phyloP scores from a whole-genome alignment of 2,329 filamentous ascomycete genomes.

The Phialophora tarda region DNA sequence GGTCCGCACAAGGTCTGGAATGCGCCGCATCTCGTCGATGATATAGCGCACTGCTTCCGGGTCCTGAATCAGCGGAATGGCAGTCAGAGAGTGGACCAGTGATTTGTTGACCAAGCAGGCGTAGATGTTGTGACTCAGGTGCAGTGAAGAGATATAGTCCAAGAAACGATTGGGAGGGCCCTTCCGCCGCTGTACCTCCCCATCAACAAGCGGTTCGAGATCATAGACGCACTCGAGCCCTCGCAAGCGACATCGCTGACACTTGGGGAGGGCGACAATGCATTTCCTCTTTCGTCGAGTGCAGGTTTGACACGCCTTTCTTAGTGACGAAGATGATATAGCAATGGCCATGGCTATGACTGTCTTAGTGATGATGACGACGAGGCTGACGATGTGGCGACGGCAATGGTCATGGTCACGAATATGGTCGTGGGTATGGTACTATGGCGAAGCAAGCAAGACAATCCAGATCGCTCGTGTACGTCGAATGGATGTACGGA shows the following conservation, averaged over 20 bases:
- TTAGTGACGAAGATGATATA: not conserved
- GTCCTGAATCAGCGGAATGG: not conserved
- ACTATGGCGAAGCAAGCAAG: no score
- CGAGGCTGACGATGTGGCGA: no score
- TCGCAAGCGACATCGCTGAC: constrained; percentile 7
- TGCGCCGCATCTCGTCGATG: not conserved
- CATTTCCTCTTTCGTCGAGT: not conserved
- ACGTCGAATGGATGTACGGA: no score
- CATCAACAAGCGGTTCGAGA: constrained; percentile 11
- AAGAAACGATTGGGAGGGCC: not conserved
- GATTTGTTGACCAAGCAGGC: constrained; percentile 4
- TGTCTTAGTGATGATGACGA: no score
- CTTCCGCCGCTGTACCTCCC: not conserved
- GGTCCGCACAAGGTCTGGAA: not conserved
- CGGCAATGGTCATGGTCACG: no score
- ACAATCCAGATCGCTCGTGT: no score
- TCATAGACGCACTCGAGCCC: constrained; percentile 20
- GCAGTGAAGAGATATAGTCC: constrained; percentile 14
- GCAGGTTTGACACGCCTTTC: not conserved
- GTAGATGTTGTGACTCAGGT: constrained; percentile 12
- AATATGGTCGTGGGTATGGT: no score
- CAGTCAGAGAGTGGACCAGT: constrained; percentile 2
- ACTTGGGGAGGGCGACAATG: constrained; percentile 18
- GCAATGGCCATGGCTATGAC: not conserved
- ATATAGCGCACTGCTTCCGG: not conserved